phyloP scores from a whole-genome alignment of 768 basidiomycete species.

The Strobilomyces confusus region DNA sequence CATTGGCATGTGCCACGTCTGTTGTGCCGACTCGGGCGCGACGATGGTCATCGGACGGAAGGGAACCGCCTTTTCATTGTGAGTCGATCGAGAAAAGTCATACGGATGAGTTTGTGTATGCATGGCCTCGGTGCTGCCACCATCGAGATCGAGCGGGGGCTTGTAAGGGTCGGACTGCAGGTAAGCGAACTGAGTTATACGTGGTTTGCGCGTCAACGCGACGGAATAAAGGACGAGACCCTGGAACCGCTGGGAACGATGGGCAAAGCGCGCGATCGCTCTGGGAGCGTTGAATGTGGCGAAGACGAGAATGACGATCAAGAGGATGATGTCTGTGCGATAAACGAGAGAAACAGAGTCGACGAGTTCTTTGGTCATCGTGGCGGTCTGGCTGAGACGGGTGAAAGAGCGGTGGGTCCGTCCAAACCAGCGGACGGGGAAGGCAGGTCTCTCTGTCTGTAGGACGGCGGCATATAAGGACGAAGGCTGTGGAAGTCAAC shows the following conservation, averaged over 20 bases:
- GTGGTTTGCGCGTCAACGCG: constrained; percentile 1
- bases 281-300: constrained; percentile 46
- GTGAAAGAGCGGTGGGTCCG: neutral
- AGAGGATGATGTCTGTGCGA: constrained; percentile 44
- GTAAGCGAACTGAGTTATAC: constrained; percentile 12
- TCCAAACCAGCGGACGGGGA: no score
- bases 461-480: no score
- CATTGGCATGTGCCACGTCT: constrained; percentile 32
- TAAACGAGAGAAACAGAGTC: constrained; percentile 23
- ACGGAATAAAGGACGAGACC: constrained; percentile 43
- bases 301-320: constrained; percentile 38
- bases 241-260: constrained; percentile 45
- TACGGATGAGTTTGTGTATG: constrained; percentile 5
- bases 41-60: constrained; percentile 8
- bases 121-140: constrained; percentile 5
- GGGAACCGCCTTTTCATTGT: constrained; percentile 15
- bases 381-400: neutral
- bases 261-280: constrained; percentile 46
- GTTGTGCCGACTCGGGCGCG: neutral
- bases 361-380: neutral
- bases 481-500: no score
- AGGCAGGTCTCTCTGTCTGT: no score
- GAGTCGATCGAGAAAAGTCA: neutral
- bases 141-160: constrained; percentile 16
- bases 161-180: constrained; percentile 12